A percentile compares a stretch with the other conserved stretches of the same genome.
phyloP scores from a whole-genome alignment of 2,329 filamentous ascomycete species.

The Aspergillus neoniger region DNA sequence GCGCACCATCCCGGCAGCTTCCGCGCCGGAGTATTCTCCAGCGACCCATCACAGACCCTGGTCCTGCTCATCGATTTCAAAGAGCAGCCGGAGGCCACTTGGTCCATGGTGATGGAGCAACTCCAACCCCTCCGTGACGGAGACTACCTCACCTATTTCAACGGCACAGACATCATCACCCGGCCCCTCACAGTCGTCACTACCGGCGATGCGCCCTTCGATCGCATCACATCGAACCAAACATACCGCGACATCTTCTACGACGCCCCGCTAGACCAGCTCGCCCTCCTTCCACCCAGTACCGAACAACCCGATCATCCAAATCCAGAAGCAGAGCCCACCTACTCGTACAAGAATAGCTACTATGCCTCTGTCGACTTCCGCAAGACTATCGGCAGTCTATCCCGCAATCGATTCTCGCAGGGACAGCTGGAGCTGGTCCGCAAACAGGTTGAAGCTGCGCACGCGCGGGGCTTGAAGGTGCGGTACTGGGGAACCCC shows the following conservation, averaged over 20 bases:
- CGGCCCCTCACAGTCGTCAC: conserved; percentile 52
- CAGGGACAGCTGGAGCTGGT: conserved; percentile 48
- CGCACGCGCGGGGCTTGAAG: conserved; percentile 56
- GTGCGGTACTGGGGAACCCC: conserved; percentile 64
- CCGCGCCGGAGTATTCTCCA: conserved; percentile 57
- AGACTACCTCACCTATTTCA: conserved; percentile 48
- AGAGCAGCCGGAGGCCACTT: conserved; percentile 47
- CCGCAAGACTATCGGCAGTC: conserved; percentile 52
- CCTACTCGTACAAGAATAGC: conserved; percentile 59
- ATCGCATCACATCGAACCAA: conserved; percentile 38
- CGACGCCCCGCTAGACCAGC: conserved; percentile 47
- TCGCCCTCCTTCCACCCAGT: background rate
- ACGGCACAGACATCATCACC: conserved; percentile 38
- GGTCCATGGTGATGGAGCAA: conserved; percentile 34
- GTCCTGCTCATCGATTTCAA: conserved; percentile 72
- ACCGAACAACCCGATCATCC: background rate
- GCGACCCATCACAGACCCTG: conserved; percentile 56
- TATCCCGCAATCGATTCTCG: conserved; percentile 52
- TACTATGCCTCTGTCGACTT: conserved; percentile 68
- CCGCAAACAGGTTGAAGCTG: conserved; percentile 50
- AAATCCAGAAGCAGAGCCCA: background rate
- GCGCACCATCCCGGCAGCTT: conserved; percentile 21
- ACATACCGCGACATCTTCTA: conserved; percentile 53
- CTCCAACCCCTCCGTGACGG: conserved; percentile 45
- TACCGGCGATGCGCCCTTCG: conserved; percentile 50